Base-by-base conservation (phyloP, 768 basidiomycete species). In the Russula virescens region DNA sequence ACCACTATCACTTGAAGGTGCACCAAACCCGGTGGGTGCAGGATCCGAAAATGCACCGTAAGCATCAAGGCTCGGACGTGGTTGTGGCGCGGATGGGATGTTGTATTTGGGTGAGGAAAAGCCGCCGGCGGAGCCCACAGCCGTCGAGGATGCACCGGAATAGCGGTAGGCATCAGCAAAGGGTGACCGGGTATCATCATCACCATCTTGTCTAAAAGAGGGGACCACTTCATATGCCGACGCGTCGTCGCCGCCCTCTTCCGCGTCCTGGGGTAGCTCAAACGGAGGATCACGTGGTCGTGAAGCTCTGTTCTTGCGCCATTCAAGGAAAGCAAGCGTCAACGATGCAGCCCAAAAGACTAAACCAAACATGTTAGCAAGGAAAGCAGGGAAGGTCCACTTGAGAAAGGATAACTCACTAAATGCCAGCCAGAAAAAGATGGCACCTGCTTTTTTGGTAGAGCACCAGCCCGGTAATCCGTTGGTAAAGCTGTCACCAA, bases 41-140 rank as follows among this genome's bases (percentile, higher is more conserved):
- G 91, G 90, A 69, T 94, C 93, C 0, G 87, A 88, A 75, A 94
- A 96, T 26, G 92, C 93, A 51, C 93, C 94, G 69, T 95, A 94
- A 18, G 85, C 84, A 68, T 95, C 94, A 75, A 94, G 83, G 66
- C 88, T 91, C 9, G 83, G 85, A 43, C 89, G 80, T 11, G 53
- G 65, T 69, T 61, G 63, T 60, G 53, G 61, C 69, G 57, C 64
- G 74, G 61, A 62, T 73, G 76, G 40, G 77, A 71, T 46, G 70
- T 69, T 18, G 62, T 69, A 73, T 19, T 69, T 72, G 43, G 73
- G 65, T 23, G 71, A 70, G 19, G 66, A 56, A 62, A 71, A 54
- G 58, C 72, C 66, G 64, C 66, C 60, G 21, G 54, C 50, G 52
- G 71, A 57, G 14, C 70, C 72, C 23, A 72, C 68, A n/a, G 68